Evolutionary conservation across 1,139 yeast species (phyloP).

Genomic region (Debaryomyces coudertii): DNA sequence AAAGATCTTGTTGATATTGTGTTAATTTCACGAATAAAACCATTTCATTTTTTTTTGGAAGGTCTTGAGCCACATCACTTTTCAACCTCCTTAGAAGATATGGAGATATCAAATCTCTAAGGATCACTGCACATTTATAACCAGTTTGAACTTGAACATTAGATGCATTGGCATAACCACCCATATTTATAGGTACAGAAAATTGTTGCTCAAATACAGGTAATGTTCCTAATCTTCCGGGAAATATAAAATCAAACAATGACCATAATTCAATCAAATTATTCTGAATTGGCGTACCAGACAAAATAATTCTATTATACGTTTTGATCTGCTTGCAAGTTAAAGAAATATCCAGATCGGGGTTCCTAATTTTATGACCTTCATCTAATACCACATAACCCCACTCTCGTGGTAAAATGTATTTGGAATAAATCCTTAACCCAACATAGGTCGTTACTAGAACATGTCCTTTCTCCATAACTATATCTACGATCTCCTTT

Average conservation of each 20-base stretch:
- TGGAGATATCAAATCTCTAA: constrained; percentile 87
- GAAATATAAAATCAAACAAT: constrained; percentile 89
- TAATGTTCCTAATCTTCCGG: constrained; percentile 90
- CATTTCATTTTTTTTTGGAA: constrained; percentile 92
- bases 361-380: constrained; percentile 95
- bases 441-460: constrained; percentile 93
- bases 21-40: constrained; percentile 90
- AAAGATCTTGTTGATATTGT: constrained; percentile 69
- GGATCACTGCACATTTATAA: constrained; percentile 89
- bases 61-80: constrained; percentile 93
- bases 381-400: constrained; percentile 91
- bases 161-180: constrained; percentile 98
- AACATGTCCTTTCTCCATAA: constrained; percentile 71
- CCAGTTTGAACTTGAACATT: constrained; percentile 97
- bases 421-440: constrained; percentile 71
- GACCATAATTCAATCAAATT: constrained; percentile 93
- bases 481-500: constrained; percentile 50
- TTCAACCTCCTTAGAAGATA: constrained; percentile 85
- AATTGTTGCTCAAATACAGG: constrained; percentile 95
- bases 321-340: constrained; percentile 84
- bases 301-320: constrained; percentile 77
- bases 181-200: constrained; percentile 89
- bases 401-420: constrained; percentile 75
- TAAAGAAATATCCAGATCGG: constrained; percentile 85
- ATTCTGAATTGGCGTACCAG: constrained; percentile 97